Evolutionary conservation across 2,329 filamentous ascomycete species (phyloP).

Genomic region (Exophiala lecanii-corni): DNA sequence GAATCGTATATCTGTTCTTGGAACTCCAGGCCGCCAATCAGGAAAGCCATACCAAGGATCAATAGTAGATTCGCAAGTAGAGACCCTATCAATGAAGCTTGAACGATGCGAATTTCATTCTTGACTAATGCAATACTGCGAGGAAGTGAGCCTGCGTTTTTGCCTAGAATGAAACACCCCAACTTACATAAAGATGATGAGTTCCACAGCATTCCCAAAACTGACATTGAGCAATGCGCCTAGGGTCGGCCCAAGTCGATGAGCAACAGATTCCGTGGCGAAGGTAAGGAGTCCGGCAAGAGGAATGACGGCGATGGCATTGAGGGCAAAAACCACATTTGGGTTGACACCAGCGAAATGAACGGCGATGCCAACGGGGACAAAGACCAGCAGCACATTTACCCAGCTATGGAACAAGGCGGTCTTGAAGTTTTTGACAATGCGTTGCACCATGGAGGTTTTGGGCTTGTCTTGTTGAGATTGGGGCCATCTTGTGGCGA

Average conservation of each 20-base stretch:
- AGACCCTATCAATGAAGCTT: conserved; percentile 86
- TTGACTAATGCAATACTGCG: conserved; percentile 70
- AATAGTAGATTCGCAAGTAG: conserved; percentile 87
- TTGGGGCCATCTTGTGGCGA: conserved; percentile 8
- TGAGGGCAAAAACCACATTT: conserved; percentile 73
- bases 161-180: background rate
- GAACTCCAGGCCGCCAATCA: conserved; percentile 74
- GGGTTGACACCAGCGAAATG: conserved; percentile 59
- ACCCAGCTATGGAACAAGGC: conserved; percentile 80
- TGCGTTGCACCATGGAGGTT: conserved; percentile 9
- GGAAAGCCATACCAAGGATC: conserved; percentile 88
- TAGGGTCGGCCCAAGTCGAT: conserved; percentile 68
- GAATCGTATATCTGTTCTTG: conserved; percentile 85
- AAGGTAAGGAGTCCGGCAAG: conserved; percentile 83
- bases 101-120: conserved; percentile 74
- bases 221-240: conserved; percentile 85
- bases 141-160: conserved; percentile 31
- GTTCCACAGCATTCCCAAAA: conserved; percentile 85
- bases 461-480: conserved; percentile 14
- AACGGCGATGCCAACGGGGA: conserved; percentile 73
- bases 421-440: conserved; percentile 44
- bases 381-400: conserved; percentile 74
- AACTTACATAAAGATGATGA: conserved; percentile 53
- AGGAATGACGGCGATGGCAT: conserved; percentile 89
- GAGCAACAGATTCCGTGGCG: conserved; percentile 81